These are phyloP conservation scores for Capronia americana DNA, from an alignment of 2,329 filamentous ascomycete species.

Conservation along the genomic window DNA sequence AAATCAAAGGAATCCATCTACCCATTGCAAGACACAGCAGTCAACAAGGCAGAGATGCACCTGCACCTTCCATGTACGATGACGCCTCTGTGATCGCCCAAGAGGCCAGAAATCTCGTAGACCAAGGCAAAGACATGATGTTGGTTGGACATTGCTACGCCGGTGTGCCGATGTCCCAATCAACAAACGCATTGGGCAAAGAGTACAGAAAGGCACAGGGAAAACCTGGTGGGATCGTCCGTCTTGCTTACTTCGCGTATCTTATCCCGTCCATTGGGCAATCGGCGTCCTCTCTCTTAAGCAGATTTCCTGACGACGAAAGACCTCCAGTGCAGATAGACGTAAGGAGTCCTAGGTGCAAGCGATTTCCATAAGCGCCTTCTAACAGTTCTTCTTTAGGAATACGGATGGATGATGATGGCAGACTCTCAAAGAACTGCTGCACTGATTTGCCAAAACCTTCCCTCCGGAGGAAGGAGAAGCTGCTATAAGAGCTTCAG, in stretches of 20 bases:
- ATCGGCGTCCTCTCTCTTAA: neutral
- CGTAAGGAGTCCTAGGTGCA: neutral
- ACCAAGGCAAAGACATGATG: conserved; percentile 46
- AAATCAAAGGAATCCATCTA: neutral
- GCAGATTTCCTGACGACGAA: neutral
- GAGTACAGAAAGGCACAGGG: conserved; percentile 40
- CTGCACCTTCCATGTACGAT: conserved; percentile 41
- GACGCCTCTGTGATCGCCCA: conserved; percentile 43
- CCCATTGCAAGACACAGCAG: neutral
- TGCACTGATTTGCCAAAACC: neutral
- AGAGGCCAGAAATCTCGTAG: conserved; percentile 39
- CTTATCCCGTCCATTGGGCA: conserved; percentile 44
- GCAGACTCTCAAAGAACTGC: conserved; percentile 7
- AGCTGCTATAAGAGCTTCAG: conserved; percentile 28
- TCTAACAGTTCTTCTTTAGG: conserved; percentile 32
- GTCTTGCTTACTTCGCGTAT: conserved; percentile 45
- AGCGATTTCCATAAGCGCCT: neutral
- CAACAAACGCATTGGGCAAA: conserved; percentile 43
- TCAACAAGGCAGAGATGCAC: neutral
- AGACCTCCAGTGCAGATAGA: conserved; percentile 1
- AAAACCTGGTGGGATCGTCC: conserved; percentile 44
- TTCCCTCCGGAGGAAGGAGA: conserved; percentile 24
- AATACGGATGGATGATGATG: conserved; percentile 11
- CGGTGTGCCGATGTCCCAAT: conserved; percentile 44
- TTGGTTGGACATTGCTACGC: conserved; percentile 48